Evolutionary conservation across 176 grass and related monocot genomes (phyloP), one percentile per base, ranked within the genome.

Genomic region (Avena eriantha): DNA sequence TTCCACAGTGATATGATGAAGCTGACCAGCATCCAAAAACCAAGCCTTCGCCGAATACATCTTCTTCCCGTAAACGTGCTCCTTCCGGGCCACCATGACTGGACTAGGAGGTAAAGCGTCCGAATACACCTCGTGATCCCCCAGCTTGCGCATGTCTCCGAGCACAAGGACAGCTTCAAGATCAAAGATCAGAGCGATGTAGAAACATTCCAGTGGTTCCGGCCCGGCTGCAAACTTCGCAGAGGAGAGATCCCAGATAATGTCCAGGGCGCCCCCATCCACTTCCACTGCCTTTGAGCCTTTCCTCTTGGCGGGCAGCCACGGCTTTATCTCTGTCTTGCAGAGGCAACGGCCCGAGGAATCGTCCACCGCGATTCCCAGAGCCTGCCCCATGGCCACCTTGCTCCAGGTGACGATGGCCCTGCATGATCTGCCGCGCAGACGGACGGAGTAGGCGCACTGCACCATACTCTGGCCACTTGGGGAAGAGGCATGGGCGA

Each of bases 311-410:
- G 85, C 87, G 72, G 85, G 90, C 76, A 85, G 34, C 91, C 85
- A 90, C 7, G 91, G 88, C 91, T 93, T 93, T 70, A 93, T 84
- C 82, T 88, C 88, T 16, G 83, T 23, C 92, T 86, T 90, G 85
- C 82, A 93, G 35, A 93, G 86, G 49, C 82, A 80, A 33, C 64
- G 89, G 68, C 69, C 75, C 0, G 79, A 85, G 68, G 21, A 83
- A 67, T 93, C 92, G 5, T 93, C 41, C 8, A 93, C 36, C 0
- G 82, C 86, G 16, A 93, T 5, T 58, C 65, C 69, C 11, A 93
- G 74, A 5, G 77, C 88, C 79, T 87, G 91, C 77, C 88, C 85
- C 78, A 73, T 69, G 64, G 88, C 47, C 58, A 81, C 69, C 67
- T 80, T 93, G 86, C 51, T 93, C 92, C 92, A 93, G 68, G 92